Evolutionary conservation across 78 protist species (phyloP).

Genomic region (Dictyostelium citrinum): DNA sequence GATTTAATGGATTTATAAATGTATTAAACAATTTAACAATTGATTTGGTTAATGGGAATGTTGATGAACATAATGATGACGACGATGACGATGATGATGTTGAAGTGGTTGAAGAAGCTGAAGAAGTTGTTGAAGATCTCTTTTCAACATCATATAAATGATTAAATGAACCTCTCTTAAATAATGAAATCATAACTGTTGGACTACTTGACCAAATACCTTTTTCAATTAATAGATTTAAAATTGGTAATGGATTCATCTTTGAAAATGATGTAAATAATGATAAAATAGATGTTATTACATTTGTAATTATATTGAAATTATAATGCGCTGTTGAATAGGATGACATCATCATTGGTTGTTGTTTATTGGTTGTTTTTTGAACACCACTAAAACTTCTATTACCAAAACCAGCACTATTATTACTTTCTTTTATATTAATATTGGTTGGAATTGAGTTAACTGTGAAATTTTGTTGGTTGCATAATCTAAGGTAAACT

Average conservation of each 20-base stretch:
- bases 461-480: not conserved
- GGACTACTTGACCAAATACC: slow-evolving; percentile 17
- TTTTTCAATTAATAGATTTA: slow-evolving; percentile 12
- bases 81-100: too few relatives aligned
- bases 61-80: not conserved
- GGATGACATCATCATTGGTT: not conserved
- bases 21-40: not conserved
- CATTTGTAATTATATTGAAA: not conserved
- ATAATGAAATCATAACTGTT: not conserved
- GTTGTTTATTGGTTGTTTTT: not conserved
- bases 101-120: not conserved
- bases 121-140: not conserved
- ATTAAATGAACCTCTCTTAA: slow-evolving; percentile 1
- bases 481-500: not conserved
- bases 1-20: not conserved
- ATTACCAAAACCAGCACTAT: not conserved
- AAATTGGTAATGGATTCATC: not conserved
- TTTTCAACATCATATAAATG: slow-evolving; percentile 6
- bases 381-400: not conserved
- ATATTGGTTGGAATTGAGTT: not conserved
- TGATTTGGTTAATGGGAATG: not conserved
- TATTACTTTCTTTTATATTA: not conserved
- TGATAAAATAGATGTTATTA: not conserved
- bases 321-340: not conserved
- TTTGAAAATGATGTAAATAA: slow-evolving; percentile 8